These are phyloP conservation scores for Mytilinidion resinicola DNA, from an alignment of 495 filamentous ascomycete genomes.

Conservation along the genomic window DNA sequence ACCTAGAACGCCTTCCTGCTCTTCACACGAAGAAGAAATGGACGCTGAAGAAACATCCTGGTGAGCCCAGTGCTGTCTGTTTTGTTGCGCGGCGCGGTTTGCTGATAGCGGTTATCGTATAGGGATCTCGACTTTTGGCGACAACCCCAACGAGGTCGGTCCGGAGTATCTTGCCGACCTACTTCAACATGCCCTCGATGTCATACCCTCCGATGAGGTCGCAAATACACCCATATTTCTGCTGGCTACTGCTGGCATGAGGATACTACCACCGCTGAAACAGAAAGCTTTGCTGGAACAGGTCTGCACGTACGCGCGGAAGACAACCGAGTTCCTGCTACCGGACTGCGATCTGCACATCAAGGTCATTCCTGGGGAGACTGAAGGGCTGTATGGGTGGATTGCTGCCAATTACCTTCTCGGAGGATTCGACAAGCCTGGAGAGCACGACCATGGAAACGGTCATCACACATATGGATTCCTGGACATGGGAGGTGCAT, in stretches of 20 bases:
- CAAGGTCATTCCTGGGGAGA: constrained; percentile 94
- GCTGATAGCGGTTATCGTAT: constrained; percentile 1
- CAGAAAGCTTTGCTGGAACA: constrained; percentile 64
- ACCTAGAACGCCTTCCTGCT: constrained; percentile 66
- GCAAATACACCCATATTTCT: constrained; percentile 87
- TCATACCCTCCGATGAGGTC: constrained; percentile 72
- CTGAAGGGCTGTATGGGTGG: constrained; percentile 98
- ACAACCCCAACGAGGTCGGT: constrained; percentile 68
- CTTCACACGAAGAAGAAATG: constrained; percentile 78
- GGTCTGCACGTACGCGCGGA: constrained; percentile 76
- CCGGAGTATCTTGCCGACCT: constrained; percentile 71
- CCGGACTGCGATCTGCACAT: constrained; percentile 88
- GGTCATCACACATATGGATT: constrained; percentile 96
- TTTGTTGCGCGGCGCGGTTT: not conserved
- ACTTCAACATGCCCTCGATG: constrained; percentile 73
- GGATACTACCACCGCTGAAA: constrained; percentile 69
- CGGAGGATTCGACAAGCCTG: constrained; percentile 82
- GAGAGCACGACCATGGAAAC: constrained; percentile 69
- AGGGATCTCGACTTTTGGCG: constrained; percentile 85
- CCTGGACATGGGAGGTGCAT: constrained; percentile 96
- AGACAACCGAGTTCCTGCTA: constrained; percentile 73
- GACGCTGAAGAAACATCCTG: constrained; percentile 89
- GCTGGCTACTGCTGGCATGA: constrained; percentile 95
- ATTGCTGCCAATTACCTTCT: constrained; percentile 95
- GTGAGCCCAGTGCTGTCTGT: constrained; percentile 34